phyloP scores from a whole-genome alignment of 1,284 basidiomycete species.

The Phaffia rhodozyma region DNA sequence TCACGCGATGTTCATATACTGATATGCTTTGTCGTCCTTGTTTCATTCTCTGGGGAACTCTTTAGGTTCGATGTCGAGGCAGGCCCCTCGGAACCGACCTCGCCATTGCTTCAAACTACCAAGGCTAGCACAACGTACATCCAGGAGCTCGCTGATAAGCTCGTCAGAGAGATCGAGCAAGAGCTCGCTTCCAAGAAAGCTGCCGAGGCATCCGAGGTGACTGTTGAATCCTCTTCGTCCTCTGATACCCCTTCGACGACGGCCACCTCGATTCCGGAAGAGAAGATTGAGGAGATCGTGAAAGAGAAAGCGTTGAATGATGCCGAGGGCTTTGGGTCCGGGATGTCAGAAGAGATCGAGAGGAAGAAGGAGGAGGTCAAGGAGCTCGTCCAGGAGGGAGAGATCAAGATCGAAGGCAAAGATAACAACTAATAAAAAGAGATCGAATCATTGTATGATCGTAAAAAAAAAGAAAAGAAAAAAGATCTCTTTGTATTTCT shows the following conservation, averaged over 20 bases:
- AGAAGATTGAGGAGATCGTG: not conserved
- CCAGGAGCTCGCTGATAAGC: slow-evolving; percentile 7
- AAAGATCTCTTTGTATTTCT: too few species aligned
- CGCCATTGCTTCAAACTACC: not conserved
- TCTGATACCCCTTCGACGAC: not conserved
- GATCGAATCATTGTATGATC: too few species aligned
- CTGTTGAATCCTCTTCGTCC: not conserved
- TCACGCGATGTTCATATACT: not conserved
- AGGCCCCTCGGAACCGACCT: not conserved
- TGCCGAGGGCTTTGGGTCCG: not conserved
- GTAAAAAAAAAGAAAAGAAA: too few species aligned
- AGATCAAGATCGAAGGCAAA: not conserved
- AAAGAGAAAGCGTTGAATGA: not conserved
- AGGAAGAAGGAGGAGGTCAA: not conserved
- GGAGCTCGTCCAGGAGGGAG: not conserved
- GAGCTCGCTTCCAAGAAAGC: not conserved
- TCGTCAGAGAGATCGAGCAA: slow-evolving; percentile 1
- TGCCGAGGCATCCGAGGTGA: not conserved
- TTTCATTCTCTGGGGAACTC: too few species aligned
- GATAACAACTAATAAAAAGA: too few species aligned
- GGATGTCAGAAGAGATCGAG: not conserved
- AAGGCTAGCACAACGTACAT: not conserved
- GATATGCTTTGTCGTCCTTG: not conserved
- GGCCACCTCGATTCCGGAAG: not conserved
- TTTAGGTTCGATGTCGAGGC: not conserved